Conservation (phyloP, 169 alveolate genomes). For the Eimeria mitis region DNA sequence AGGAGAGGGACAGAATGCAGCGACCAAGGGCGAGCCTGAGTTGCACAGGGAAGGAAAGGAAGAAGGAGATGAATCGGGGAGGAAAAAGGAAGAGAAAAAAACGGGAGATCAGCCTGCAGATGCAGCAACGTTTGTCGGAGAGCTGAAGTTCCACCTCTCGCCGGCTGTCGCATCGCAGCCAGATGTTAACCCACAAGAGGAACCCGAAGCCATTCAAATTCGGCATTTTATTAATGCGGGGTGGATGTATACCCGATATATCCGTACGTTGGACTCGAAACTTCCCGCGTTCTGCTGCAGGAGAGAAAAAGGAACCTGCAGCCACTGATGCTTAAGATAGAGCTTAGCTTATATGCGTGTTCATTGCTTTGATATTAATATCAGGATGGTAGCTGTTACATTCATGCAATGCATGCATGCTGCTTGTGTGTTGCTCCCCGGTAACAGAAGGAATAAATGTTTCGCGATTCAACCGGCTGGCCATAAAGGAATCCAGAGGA, state of each 20-base stretch:
- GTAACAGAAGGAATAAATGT: conserved; percentile 34
- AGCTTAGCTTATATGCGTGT: neutral
- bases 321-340: neutral
- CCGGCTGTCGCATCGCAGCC: conserved; percentile 36
- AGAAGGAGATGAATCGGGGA: neutral
- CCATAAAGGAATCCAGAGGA: conserved; percentile 29
- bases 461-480: conserved; percentile 56
- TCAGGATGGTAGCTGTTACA: too few relatives aligned
- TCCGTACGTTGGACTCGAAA: neutral
- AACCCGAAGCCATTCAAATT: conserved; percentile 46
- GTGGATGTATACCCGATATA: conserved; percentile 31
- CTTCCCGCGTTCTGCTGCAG: neutral
- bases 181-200: neutral
- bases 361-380: neutral
- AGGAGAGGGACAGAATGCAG: neutral
- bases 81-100: neutral
- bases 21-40: neutral
- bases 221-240: conserved; percentile 62
- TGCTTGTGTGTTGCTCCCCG: neutral
- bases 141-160: conserved; percentile 43
- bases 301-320: neutral
- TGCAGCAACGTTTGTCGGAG: conserved; percentile 25
- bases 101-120: neutral
- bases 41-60: neutral
- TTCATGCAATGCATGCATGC: neutral